These are phyloP conservation scores for Phytophthora cactorum DNA, from an alignment of 352 stramenopile species.

Conservation along the genomic window DNA sequence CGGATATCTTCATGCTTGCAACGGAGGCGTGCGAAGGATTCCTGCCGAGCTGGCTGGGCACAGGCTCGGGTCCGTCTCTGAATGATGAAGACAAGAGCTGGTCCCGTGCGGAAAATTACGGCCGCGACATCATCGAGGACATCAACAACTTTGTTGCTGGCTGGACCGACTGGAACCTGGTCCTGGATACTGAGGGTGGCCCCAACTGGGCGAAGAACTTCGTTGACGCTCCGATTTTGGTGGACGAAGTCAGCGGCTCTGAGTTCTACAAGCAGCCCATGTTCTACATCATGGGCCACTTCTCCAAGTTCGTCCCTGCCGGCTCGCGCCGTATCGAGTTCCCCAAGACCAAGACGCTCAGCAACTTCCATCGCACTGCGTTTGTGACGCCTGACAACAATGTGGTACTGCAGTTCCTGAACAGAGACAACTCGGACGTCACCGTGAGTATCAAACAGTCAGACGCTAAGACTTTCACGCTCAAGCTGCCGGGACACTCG, in stretches of 20 bases:
- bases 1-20: constrained; percentile 79
- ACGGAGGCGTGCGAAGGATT: constrained; percentile 83
- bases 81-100: constrained; percentile 55
- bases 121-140: constrained; percentile 84
- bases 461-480: constrained; percentile 32
- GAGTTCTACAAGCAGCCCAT: constrained; percentile 73
- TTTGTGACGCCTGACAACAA: constrained; percentile 59
- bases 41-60: constrained; percentile 52
- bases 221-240: constrained; percentile 66
- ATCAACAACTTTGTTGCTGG: constrained; percentile 68
- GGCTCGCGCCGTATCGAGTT: constrained; percentile 59
- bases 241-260: constrained; percentile 41
- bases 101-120: constrained; percentile 73
- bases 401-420: constrained; percentile 53
- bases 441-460: constrained; percentile 33
- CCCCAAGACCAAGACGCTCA: constrained; percentile 34
- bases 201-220: constrained; percentile 80
- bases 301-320: constrained; percentile 59
- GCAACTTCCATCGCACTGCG: constrained; percentile 46
- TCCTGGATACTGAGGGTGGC: constrained; percentile 60
- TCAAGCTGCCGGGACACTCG: constrained; percentile 24
- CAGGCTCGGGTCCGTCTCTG: constrained; percentile 50
- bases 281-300: constrained; percentile 69
- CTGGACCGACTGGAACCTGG: constrained; percentile 89
- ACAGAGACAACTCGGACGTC: constrained; percentile 39